phyloP scores from a whole-genome alignment of 805 yeast genomes.

The Nematodospora valgi region DNA sequence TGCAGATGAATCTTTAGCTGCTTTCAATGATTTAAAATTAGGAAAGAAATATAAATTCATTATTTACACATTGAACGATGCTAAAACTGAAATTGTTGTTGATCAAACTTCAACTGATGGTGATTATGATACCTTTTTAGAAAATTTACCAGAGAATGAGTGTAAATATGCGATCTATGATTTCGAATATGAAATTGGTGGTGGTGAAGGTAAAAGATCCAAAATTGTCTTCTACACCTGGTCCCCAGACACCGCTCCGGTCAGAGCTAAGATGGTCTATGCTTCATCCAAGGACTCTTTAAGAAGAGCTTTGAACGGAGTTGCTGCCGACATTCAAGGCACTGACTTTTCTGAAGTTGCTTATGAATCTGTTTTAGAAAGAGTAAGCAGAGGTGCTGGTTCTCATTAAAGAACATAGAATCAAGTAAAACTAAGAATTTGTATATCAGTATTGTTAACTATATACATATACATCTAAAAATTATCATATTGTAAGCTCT shows the following conservation, averaged over 20 bases:
- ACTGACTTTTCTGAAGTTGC: constrained; percentile 97
- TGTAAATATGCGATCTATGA: constrained; percentile 96
- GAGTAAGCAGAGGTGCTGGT: constrained; percentile 77
- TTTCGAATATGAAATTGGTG: constrained; percentile 87
- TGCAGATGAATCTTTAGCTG: constrained; percentile 82
- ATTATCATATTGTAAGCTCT: no score
- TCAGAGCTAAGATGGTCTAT: constrained; percentile 95
- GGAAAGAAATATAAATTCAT: constrained; percentile 87
- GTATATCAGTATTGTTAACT: no score
- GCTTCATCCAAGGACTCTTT: constrained; percentile 98
- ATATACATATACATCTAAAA: no score
- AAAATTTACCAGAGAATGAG: constrained; percentile 89
- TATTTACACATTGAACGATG: constrained; percentile 75
- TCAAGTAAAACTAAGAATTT: no score
- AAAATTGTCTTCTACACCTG: constrained; percentile 73
- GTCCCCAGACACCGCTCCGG: constrained; percentile 97
- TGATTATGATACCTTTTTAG: constrained; percentile 83
- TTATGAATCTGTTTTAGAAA: constrained; percentile 87
- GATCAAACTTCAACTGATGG: constrained; percentile 72
- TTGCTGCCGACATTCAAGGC: constrained; percentile 93
- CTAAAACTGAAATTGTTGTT: constrained; percentile 88
- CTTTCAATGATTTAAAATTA: constrained; percentile 93
- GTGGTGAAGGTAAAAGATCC: constrained; percentile 92
- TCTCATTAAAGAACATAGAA: constrained; percentile 14
- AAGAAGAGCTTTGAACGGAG: constrained; percentile 95